Evolutionary conservation across 768 basidiomycete species (phyloP), one percentile per base, ranked within the genome.

Genomic region (Amanita thiersii): DNA sequence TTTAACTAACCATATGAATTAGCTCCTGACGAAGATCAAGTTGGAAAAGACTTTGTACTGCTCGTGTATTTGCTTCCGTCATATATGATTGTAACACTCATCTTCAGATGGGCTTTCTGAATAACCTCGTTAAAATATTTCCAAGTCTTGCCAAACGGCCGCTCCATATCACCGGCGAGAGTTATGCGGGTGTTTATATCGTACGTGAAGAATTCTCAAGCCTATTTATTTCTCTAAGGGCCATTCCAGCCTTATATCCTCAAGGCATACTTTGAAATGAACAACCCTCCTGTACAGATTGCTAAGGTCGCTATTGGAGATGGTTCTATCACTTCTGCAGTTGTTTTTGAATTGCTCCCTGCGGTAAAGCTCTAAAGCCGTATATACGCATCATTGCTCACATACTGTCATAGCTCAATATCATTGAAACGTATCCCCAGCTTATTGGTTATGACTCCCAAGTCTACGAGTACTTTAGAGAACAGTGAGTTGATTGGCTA

Each of bases 151-250:
- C 73, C 10, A 73, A 62, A 1, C 75, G 85, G 20, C 85, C 85
- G 11, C 67, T 86, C 25, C 62, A 79, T 56, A 53, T 87, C 26
- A 76, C 74, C 0, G 85, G 85, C 4, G 85, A 86, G 58, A 82
- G 79, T 51, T 86, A 86, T 56, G 75, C 85, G 10, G 85, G 85
- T 20, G 70, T 70, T 45, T 85, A 81, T 50, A 84, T 86, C 40
- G 76, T 77, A 45, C 50, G 75, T 53, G 15, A 24, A 25, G 10
- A 28, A n/a, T 29, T 39, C 36, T 37, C 14, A 33, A 30, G n/a
- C n/a, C 40, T 14, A 17, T 19, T 15, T 9, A 2, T 15, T 7
- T 19, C n/a, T 18, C 25, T 20, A 26, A 44, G 38, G 29, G 20
- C 18, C 14, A 36, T 34, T 37, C 4, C 29, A 86, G 81, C 83